phyloP scores from a whole-genome alignment of 2,329 filamentous ascomycete species.

The Drechmeria coniospora region DNA sequence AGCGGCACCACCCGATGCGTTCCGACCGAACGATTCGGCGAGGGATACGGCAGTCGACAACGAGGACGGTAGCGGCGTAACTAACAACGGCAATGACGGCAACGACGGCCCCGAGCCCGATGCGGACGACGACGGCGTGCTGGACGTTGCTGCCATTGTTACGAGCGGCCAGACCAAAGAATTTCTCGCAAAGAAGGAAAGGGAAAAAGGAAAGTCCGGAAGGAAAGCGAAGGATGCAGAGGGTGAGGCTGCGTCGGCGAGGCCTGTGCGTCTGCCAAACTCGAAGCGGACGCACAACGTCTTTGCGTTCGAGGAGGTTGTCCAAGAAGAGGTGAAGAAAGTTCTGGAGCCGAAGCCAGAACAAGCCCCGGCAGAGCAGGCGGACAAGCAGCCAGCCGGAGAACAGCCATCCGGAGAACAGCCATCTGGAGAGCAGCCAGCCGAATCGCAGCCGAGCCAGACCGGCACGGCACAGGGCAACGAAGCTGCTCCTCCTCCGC shows the following conservation, averaged over 20 bases:
- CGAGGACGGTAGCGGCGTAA: too few species aligned
- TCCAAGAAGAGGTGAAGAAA: constrained; percentile 35
- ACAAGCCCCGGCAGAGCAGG: too few species aligned
- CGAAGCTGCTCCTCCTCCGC: too few species aligned
- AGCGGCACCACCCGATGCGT: too few species aligned
- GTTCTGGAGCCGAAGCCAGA: constrained; percentile 18
- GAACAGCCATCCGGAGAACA: too few species aligned
- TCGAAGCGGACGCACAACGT: constrained; percentile 52
- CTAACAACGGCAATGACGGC: too few species aligned
- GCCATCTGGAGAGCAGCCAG: too few species aligned
- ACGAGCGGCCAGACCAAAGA: constrained; percentile 69
- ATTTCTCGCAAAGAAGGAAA: constrained; percentile 70
- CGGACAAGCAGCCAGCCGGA: too few species aligned
- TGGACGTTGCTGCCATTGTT: constrained; percentile 75
- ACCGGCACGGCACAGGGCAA: too few species aligned
- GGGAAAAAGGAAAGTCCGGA: constrained; percentile 50
- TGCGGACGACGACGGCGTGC: constrained; percentile 51
- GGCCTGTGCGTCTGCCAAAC: constrained; percentile 50
- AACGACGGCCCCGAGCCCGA: constrained; percentile 23
- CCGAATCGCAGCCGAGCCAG: too few species aligned
- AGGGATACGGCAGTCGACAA: too few species aligned
- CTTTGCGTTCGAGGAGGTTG: constrained; percentile 59
- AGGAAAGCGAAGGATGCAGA: constrained; percentile 39
- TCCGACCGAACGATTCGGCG: too few species aligned
- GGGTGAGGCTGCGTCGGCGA: constrained; percentile 34